Evolutionary conservation across 2,329 filamentous ascomycete genomes (phyloP).

Genomic region (Microdochium trichocladiopsis): DNA sequence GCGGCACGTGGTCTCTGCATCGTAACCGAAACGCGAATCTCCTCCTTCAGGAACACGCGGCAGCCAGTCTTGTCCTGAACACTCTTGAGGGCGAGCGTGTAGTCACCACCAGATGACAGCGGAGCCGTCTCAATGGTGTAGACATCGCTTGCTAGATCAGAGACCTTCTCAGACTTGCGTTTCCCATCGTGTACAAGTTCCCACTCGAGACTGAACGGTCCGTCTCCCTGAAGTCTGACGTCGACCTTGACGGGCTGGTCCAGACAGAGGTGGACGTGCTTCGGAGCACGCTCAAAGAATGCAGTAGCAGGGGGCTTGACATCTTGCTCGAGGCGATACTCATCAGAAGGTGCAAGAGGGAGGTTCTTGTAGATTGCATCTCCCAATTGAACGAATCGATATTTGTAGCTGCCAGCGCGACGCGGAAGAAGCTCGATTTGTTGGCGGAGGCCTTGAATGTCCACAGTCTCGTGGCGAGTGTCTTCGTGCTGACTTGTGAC

Average conservation of each 20-base stretch:
- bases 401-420: slow-evolving; percentile 78
- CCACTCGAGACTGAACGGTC: slow-evolving; percentile 85
- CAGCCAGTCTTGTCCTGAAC: slow-evolving; percentile 83
- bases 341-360: slow-evolving; percentile 18
- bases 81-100: slow-evolving; percentile 77
- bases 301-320: slow-evolving; percentile 91
- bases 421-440: slow-evolving; percentile 79
- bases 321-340: slow-evolving; percentile 63
- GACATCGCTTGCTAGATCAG: slow-evolving; percentile 53
- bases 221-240: slow-evolving; percentile 70
- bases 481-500: slow-evolving; percentile 55
- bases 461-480: slow-evolving; percentile 45
- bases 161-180: slow-evolving; percentile 60
- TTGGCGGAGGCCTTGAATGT: slow-evolving; percentile 65
- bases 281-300: slow-evolving; percentile 39
- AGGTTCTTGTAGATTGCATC: slow-evolving; percentile 74
- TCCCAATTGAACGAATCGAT: slow-evolving; percentile 73
- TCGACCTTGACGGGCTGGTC: slow-evolving; percentile 72
- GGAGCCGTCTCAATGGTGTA: slow-evolving; percentile 70
- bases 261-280: slow-evolving; percentile 56
- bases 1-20: slow-evolving; percentile 80
- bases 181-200: slow-evolving; percentile 88
- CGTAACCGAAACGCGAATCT: slow-evolving; percentile 77
- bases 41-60: slow-evolving; percentile 77
- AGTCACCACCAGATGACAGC: slow-evolving; percentile 78